A percentile compares a stretch with the other conserved stretches of the same genome.
These are phyloP conservation scores for Trichoderma reesei DNA, from an alignment of 495 filamentous ascomycete genomes.

Conservation along the genomic window DNA sequence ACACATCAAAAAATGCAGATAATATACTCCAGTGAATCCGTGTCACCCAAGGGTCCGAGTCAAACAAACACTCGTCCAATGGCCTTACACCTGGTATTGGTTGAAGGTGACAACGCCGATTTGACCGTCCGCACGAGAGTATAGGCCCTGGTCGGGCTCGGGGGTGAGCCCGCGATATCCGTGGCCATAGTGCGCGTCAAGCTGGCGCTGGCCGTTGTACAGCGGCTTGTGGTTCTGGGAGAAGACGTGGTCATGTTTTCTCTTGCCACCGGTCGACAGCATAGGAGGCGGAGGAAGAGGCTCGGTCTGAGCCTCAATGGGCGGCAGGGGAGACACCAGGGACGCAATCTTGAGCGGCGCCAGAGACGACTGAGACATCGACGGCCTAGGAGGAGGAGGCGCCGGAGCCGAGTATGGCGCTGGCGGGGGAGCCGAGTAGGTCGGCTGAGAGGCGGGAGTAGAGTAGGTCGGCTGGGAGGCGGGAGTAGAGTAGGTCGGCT, in stretches of 20 bases:
- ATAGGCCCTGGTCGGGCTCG: neutral
- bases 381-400: neutral
- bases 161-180: neutral
- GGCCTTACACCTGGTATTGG: neutral
- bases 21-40: neutral
- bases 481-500: neutral
- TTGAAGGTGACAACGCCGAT: conserved; percentile 4
- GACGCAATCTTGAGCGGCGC: conserved; percentile 12
- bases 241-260: conserved; percentile 21
- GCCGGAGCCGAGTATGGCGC: neutral
- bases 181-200: conserved; percentile 22
- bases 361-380: conserved; percentile 9
- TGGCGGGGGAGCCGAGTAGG: neutral
- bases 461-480: neutral
- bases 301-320: neutral
- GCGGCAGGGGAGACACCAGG: conserved; percentile 9
- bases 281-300: conserved; percentile 12
- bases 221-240: conserved; percentile 22
- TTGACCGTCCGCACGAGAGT: neutral
- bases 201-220: conserved; percentile 44
- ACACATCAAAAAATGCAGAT: neutral
- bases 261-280: conserved; percentile 17
- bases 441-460: neutral
- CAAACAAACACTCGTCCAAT: neutral
- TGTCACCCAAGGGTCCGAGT: neutral